phyloP scores from a whole-genome alignment of 345 rosid genomes.

The Pistacia vera region DNA sequence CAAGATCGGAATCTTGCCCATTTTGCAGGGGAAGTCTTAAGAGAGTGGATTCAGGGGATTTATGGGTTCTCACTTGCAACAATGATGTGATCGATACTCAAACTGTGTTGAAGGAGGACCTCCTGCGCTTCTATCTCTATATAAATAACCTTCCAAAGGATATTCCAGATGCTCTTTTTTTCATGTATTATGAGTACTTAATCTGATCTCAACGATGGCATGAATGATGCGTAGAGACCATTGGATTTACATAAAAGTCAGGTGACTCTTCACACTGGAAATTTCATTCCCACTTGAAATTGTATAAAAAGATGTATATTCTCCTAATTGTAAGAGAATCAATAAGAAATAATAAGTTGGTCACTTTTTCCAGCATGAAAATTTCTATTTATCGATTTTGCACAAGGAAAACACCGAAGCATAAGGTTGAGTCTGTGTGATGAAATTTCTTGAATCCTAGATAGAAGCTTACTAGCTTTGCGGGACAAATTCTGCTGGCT shows the following conservation, averaged over 20 bases:
- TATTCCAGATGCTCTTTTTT: slow-evolving; percentile 44
- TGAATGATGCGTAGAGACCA: slow-evolving; percentile 7
- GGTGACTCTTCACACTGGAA: slow-evolving; percentile 16
- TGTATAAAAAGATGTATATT: slow-evolving; percentile 16
- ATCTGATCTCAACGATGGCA: slow-evolving; percentile 22
- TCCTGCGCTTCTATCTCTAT: slow-evolving; percentile 44
- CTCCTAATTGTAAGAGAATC: slow-evolving; percentile 1
- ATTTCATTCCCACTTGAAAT: slow-evolving; percentile 6
- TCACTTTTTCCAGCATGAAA: not conserved
- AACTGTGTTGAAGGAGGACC: slow-evolving; percentile 36
- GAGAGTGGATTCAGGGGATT: slow-evolving; percentile 49
- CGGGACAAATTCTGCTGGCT: not conserved
- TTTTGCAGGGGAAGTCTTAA: slow-evolving; percentile 52
- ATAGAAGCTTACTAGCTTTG: not conserved
- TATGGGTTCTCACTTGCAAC: slow-evolving; percentile 50
- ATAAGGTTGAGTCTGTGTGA: not conserved
- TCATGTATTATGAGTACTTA: slow-evolving; percentile 52
- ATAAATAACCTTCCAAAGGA: slow-evolving; percentile 46
- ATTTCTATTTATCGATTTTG: not conserved
- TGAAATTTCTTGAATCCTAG: not conserved
- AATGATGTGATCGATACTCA: slow-evolving; percentile 44
- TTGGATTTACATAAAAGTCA: slow-evolving; percentile 17
- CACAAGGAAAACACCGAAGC: not conserved
- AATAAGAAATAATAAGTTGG: not conserved
- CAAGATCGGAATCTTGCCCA: slow-evolving; percentile 57